Base-by-base conservation (phyloP, 2,329 filamentous ascomycete genomes). In the Bretziella fagacearum region DNA sequence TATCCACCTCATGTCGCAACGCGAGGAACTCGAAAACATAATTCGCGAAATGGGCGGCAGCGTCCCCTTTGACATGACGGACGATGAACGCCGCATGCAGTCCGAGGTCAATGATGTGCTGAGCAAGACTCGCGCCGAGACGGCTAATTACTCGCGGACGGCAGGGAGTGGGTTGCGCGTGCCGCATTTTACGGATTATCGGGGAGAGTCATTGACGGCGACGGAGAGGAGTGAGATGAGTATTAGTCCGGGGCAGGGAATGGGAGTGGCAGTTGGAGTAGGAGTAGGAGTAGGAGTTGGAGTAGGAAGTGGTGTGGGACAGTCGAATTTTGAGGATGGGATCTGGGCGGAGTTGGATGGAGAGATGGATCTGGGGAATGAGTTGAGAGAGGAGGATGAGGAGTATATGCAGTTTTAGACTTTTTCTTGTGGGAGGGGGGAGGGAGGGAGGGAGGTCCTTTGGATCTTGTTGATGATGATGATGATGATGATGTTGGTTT, bases 11-110 rank as follows among this genome's bases (percentile, higher is more conserved):
- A 80, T 91, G 59, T 82, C 89, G 59, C 84, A 93, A 62, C 84
- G 93, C 60, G 81, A 93, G 53, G 82, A 94, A 58, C 73, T 96
- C 43, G 77, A 82, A 56, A 81, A 87, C 56, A 68, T 74, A 44
- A 79, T 93, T 49, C 68, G 71, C 26, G 77, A 79, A 50, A 69
- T 87, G 11, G 84, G 84, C 36, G 80, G 80, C 6, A 71, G 71
- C 11, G 82, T 84, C 62, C 84, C 85, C 1, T 87, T 91, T 56
- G 79, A 86, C 56, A 69, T 83, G 54, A 85, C 79, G 2, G 91
- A 98, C 53, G 91, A 96, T 47, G 89, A 96, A 68, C 81, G 80
- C 60, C 82, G 91, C 35, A 96, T 98, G 91, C 84, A 87, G 53
- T 85, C 82, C 1, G 91, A 98, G 62, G 75, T 96, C 41, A 18